Evolutionary conservation across 1,139 yeast species (phyloP).

Genomic region (Magnusiomyces tetraspermus): DNA sequence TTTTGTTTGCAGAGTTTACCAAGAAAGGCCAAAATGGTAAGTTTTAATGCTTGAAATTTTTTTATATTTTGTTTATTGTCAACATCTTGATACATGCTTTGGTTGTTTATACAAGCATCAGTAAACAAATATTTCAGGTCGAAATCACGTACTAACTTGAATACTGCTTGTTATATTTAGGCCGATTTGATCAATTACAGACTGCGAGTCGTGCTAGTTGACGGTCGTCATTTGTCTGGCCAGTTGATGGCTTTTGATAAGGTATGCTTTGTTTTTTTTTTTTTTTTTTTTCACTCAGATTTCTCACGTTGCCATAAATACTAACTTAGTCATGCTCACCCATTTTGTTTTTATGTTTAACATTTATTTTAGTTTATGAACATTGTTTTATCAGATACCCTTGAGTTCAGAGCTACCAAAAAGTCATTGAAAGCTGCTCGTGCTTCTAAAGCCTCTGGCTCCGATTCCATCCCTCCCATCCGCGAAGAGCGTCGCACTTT

Average conservation of each 20-base stretch:
- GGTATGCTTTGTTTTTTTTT: slow-evolving; percentile 15
- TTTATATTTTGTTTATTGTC: not conserved
- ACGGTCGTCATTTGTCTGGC: slow-evolving; percentile 70
- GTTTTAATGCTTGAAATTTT: not conserved
- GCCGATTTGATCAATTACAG: slow-evolving; percentile 68
- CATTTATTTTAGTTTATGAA: slow-evolving; percentile 49
- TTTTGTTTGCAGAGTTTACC: slow-evolving; percentile 6
- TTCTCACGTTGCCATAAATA: not conserved
- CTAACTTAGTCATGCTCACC: not conserved
- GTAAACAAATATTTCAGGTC: no score
- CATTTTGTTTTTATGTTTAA: not conserved
- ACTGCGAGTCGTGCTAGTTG: slow-evolving; percentile 62
- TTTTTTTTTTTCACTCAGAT: not conserved
- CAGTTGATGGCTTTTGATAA: slow-evolving; percentile 80
- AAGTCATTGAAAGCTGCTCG: slow-evolving; percentile 33
- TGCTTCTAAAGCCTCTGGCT: slow-evolving; percentile 6
- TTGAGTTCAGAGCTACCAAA: slow-evolving; percentile 69
- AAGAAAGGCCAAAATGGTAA: slow-evolving; percentile 11
- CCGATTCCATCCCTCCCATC: slow-evolving; percentile 14
- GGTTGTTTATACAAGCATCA: no score
- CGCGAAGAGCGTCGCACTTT: slow-evolving; percentile 59
- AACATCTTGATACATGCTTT: no score
- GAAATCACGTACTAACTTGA: no score
- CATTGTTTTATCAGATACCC: slow-evolving; percentile 73
- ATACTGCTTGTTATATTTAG: slow-evolving; percentile 16